Base-by-base conservation (phyloP, 441 rosid genomes). In the Theobroma grandiflorum region DNA sequence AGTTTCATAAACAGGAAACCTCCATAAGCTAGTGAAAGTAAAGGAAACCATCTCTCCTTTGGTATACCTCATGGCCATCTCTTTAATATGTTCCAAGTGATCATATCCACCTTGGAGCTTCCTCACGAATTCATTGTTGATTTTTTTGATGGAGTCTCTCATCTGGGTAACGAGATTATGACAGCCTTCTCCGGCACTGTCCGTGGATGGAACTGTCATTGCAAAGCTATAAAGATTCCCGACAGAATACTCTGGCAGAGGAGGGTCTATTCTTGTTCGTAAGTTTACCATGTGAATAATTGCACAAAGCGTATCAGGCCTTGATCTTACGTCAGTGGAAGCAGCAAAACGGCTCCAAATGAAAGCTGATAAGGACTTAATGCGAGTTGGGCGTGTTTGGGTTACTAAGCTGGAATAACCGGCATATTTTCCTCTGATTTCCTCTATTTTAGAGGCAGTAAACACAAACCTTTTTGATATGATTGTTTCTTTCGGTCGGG, bases 1-100 rank as follows among this genome's bases (percentile, higher is more conserved):
- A 6, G 86, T 86, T 49, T 88, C 87, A 42, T 86, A 86, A 4
- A 82, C 15, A 0, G 89, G 91, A 61, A 83, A n/a, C 66, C 85
- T 84, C 74, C 91, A 85, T 37, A 85, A 78, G 64, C 91, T 87
- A 0, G 88, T 87, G 78, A 87, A 79, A 67, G 58, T 76, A 11
- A 88, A 78, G 31, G 31, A 26, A 26, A 26, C 31, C 31, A 26
- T 38, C 81, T 83, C 88, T 14, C 62, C 61, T 50, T 72, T 72
- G n/a, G 53, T 35, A 7, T 14, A 1, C 22, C 31, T 42, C 5
- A 6, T 18, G 2, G 55, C 14, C 35, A 2, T n/a, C 31, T 57
- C 75, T 14, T 6, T 74, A 2, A 74, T 62, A 49, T 74, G 78
- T 69, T 75, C 76, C 9, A 83, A 33, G 63, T 59, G 80, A 33